phyloP scores from a whole-genome alignment of 2,329 filamentous ascomycete genomes.

The Coniochaeta sp. region DNA sequence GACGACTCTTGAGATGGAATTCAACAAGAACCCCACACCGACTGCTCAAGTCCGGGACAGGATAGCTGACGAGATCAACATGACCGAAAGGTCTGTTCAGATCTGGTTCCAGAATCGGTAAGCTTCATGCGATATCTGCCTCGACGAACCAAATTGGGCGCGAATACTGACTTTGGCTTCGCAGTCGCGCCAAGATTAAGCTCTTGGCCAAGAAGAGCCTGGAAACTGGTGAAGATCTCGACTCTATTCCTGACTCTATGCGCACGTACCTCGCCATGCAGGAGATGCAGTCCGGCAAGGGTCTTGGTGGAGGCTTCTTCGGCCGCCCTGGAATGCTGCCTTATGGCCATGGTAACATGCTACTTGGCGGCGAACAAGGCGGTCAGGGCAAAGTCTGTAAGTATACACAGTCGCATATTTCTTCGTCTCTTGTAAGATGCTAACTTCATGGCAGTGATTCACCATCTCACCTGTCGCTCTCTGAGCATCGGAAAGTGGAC shows the following conservation, averaged over 20 bases:
- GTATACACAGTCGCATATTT: constrained; percentile 29
- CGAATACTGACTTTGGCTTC: constrained; percentile 6
- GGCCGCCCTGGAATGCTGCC: constrained; percentile 67
- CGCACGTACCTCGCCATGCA: constrained; percentile 93
- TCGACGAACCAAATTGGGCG: not conserved
- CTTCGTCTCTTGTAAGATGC: constrained; percentile 7
- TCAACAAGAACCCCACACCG: constrained; percentile 98
- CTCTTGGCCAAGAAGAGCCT: constrained; percentile 97
- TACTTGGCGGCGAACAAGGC: constrained; percentile 71
- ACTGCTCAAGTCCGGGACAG: constrained; percentile 84
- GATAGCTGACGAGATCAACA: constrained; percentile 96
- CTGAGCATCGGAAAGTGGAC: constrained; percentile 94
- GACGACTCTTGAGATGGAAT: constrained; percentile 86
- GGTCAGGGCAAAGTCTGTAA: constrained; percentile 85
- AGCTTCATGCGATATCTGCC: constrained; percentile 20
- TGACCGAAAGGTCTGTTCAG: constrained; percentile 98
- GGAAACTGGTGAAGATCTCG: constrained; percentile 95
- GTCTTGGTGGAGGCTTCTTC: constrained; percentile 71
- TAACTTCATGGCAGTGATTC: constrained; percentile 60
- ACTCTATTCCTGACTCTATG: constrained; percentile 97
- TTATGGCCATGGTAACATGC: constrained; percentile 69
- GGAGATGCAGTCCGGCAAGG: constrained; percentile 87
- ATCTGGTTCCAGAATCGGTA: constrained; percentile 99
- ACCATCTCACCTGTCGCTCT: constrained; percentile 93
- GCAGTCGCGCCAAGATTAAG: constrained; percentile 97